These are phyloP conservation scores for Aspergillus viridinutans DNA, from an alignment of 2,329 filamentous ascomycete genomes.

Conservation along the genomic window DNA sequence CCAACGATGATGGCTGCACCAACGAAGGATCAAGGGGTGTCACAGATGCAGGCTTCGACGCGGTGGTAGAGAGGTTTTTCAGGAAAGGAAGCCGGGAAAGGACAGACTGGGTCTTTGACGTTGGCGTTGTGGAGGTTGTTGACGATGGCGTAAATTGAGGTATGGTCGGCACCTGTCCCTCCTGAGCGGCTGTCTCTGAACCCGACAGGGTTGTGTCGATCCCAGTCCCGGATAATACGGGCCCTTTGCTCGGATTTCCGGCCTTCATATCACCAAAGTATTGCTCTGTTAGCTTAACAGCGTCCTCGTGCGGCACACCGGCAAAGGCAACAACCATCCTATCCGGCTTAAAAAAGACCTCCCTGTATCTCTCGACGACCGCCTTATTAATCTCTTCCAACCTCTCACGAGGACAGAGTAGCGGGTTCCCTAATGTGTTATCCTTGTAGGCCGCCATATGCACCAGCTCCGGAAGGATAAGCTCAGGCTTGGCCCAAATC, in stretches of 20 bases:
- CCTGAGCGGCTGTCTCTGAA: slow-evolving; percentile 21
- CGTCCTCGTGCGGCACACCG: slow-evolving; percentile 76
- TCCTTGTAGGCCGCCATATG: slow-evolving; percentile 95
- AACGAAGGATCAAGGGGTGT: slow-evolving; percentile 48
- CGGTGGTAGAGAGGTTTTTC: slow-evolving; percentile 79
- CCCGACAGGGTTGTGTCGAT: slow-evolving; percentile 51
- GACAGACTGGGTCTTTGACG: slow-evolving; percentile 55
- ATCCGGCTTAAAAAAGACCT: slow-evolving; percentile 82
- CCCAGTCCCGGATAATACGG: slow-evolving; percentile 51
- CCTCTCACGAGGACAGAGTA: slow-evolving; percentile 84
- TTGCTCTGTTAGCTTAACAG: slow-evolving; percentile 72
- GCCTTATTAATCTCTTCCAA: slow-evolving; percentile 68
- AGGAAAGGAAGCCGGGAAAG: slow-evolving; percentile 84
- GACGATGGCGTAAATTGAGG: slow-evolving; percentile 41
- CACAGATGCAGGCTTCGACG: slow-evolving; percentile 56
- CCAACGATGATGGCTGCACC: slow-evolving; percentile 44
- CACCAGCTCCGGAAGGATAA: slow-evolving; percentile 90
- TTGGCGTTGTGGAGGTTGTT: slow-evolving; percentile 30
- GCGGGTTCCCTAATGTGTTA: slow-evolving; percentile 90
- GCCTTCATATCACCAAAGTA: slow-evolving; percentile 88
- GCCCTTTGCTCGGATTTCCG: slow-evolving; percentile 46
- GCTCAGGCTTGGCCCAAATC: slow-evolving; percentile 95
- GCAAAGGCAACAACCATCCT: slow-evolving; percentile 93
- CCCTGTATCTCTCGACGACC: slow-evolving; percentile 73
- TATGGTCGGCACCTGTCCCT: slow-evolving; percentile 32